Conservation (phyloP, 257 asterid genomes). For the Eustoma russellianum region DNA sequence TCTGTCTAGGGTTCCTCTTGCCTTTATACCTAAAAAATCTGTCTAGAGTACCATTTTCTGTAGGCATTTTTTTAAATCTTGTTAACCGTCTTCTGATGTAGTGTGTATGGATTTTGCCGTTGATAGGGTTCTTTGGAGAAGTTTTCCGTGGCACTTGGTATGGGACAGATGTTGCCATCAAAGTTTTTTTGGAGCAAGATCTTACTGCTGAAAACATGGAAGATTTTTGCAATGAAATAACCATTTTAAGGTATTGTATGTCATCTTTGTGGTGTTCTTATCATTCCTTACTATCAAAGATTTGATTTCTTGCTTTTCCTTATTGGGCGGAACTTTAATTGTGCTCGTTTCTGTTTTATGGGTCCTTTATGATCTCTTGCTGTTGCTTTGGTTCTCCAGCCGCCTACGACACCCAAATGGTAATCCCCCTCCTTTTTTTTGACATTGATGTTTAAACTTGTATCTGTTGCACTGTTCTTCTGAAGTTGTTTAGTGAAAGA, state of each 20-base stretch:
- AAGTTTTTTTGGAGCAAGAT: slow-evolving; percentile 97
- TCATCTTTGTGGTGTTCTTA: background rate
- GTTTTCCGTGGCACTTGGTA: slow-evolving; percentile 98
- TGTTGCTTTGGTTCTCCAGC: slow-evolving; percentile 41
- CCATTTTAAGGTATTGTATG: slow-evolving; percentile 68
- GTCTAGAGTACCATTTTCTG: background rate
- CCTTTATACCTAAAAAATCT: background rate
- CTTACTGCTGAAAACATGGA: slow-evolving; percentile 98
- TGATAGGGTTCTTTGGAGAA: slow-evolving; percentile 91
- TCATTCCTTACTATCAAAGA: no score
- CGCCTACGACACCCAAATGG: slow-evolving; percentile 99
- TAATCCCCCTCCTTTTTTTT: slow-evolving; percentile 36
- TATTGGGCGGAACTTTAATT: background rate
- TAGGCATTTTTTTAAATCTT: no score
- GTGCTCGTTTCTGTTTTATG: slow-evolving; percentile 10
- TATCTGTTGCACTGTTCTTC: slow-evolving; percentile 4
- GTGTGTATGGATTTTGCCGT: background rate
- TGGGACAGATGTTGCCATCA: slow-evolving; percentile 96
- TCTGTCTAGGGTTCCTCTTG: background rate
- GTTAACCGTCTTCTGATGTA: no score
- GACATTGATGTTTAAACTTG: background rate
- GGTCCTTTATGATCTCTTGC: slow-evolving; percentile 22
- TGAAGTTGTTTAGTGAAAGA: no score
- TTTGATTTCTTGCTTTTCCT: slow-evolving; percentile 4
- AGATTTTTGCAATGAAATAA: slow-evolving; percentile 95